Percentiles rank a stretch among this genome's conserved stretches.
Conservation (phyloP, 2,329 filamentous ascomycete species). For the Harringtonia aguacate region DNA sequence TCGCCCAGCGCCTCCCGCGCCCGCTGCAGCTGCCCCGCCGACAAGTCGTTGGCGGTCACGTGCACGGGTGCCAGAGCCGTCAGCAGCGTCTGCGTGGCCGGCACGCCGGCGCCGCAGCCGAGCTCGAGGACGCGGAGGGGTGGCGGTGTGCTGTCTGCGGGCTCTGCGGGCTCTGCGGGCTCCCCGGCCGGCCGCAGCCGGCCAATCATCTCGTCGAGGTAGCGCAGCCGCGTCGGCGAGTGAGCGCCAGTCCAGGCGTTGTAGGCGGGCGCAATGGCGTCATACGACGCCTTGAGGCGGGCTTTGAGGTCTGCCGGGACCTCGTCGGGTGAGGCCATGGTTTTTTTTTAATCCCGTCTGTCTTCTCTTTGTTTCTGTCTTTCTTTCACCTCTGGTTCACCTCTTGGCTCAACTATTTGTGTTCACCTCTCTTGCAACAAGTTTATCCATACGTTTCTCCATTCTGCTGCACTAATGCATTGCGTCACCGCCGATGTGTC, state of each 20-base stretch:
- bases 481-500: no score
- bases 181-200: slow-evolving; percentile 12
- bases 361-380: neutral
- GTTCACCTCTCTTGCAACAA: no score
- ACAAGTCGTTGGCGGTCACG: slow-evolving; percentile 31
- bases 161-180: neutral
- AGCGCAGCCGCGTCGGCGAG: slow-evolving; percentile 19
- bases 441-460: no score
- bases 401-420: no score
- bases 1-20: slow-evolving; percentile 17
- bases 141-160: neutral
- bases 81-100: slow-evolving; percentile 24
- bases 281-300: slow-evolving; percentile 19
- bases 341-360: no score
- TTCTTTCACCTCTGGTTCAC: no score
- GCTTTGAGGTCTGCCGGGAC: slow-evolving; percentile 22
- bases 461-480: no score
- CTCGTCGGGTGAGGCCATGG: neutral
- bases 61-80: slow-evolving; percentile 8
- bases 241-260: slow-evolving; percentile 27
- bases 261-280: slow-evolving; percentile 26
- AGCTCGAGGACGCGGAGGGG: slow-evolving; percentile 25
- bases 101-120: slow-evolving; percentile 29
- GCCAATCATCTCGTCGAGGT: slow-evolving; percentile 22
- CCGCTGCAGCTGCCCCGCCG: slow-evolving; percentile 24